Conservation (phyloP, 805 yeast genomes). For the Ogataea pignaliae region DNA sequence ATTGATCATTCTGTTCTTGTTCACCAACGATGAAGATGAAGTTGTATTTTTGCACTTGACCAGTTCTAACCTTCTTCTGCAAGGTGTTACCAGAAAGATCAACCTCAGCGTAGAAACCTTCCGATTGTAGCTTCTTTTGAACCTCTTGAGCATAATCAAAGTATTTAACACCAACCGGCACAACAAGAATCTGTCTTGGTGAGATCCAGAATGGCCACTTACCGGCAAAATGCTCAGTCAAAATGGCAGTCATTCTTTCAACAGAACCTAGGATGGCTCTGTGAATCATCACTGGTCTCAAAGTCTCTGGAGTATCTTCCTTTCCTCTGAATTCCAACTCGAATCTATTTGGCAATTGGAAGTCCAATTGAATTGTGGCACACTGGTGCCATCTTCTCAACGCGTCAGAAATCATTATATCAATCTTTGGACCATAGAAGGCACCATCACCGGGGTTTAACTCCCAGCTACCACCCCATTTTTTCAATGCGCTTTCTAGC, state of each 20-base stretch:
- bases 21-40: conserved; percentile 97
- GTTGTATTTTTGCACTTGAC: conserved; percentile 91
- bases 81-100: conserved; percentile 94
- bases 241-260: conserved; percentile 98
- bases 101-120: conserved; percentile 87
- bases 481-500: conserved; percentile 75
- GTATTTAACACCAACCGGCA: conserved; percentile 95
- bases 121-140: conserved; percentile 59
- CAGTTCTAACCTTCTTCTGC: conserved; percentile 97
- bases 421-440: conserved; percentile 93
- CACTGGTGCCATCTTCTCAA: conserved; percentile 97
- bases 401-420: conserved; percentile 92
- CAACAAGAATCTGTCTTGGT: conserved; percentile 96
- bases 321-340: conserved; percentile 81
- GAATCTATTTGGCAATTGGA: conserved; percentile 95
- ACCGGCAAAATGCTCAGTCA: conserved; percentile 97
- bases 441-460: conserved; percentile 97
- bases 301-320: conserved; percentile 52
- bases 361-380: conserved; percentile 97
- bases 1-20: conserved; percentile 71
- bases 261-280: conserved; percentile 98
- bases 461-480: conserved; percentile 90
- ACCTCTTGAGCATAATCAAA: conserved; percentile 85
- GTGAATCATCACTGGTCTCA: conserved; percentile 98
- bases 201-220: conserved; percentile 99